phyloP scores from a whole-genome alignment of 805 yeast genomes.

The Wickerhamomyces chambardii region DNA sequence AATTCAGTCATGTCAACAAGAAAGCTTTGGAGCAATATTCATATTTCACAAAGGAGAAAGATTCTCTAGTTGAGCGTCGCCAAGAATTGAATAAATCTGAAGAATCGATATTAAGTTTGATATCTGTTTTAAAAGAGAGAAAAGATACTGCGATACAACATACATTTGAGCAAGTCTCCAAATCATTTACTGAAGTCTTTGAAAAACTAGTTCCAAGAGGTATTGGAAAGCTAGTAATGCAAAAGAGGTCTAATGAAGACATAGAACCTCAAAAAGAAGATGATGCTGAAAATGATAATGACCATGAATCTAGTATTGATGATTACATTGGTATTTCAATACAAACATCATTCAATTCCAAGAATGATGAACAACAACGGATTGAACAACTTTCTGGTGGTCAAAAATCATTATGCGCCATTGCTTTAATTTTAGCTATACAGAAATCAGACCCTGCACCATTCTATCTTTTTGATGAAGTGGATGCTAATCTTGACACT shows the following conservation, averaged over 20 bases:
- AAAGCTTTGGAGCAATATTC: conserved; percentile 82
- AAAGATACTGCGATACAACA: conserved; percentile 76
- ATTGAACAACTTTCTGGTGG: conserved; percentile 95
- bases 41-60: conserved; percentile 65
- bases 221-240: conserved; percentile 64
- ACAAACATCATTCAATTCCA: conserved; percentile 82
- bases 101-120: conserved; percentile 63
- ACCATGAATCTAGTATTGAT: conserved; percentile 27
- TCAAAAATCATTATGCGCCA: conserved; percentile 93
- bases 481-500: conserved; percentile 92
- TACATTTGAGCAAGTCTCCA: conserved; percentile 70
- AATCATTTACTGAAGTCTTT: conserved; percentile 66
- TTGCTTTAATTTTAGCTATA: conserved; percentile 86
- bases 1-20: conserved; percentile 73
- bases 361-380: conserved; percentile 74
- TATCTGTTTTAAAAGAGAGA: conserved; percentile 59
- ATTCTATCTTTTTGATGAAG: conserved; percentile 91
- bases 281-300: conserved; percentile 11
- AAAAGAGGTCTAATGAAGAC: conserved; percentile 9
- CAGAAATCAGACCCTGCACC: conserved; percentile 97
- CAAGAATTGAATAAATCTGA: conserved; percentile 63
- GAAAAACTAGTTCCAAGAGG: conserved; percentile 80
- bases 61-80: conserved; percentile 54
- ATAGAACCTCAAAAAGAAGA: conserved; percentile 15
- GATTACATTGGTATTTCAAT: conserved; percentile 78